Evolutionary conservation across 257 asterid species (phyloP), one percentile per base, ranked within the genome.

Genomic region (Fraxinus excelsior): DNA sequence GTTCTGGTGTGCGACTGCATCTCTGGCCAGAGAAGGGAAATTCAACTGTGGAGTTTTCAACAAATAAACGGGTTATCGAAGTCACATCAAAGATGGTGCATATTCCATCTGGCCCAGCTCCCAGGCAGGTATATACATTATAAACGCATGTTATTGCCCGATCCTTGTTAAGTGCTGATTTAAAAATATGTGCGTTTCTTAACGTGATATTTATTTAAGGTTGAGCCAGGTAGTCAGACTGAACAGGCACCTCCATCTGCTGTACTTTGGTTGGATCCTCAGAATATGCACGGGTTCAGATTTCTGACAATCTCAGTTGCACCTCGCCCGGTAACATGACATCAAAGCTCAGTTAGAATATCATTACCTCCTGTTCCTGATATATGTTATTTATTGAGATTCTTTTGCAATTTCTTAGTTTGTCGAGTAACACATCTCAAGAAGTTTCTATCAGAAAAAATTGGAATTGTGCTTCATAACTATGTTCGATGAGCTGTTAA

Each of bases 191-290:
- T 70, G 31, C 56, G 2, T 31, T 75, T 73, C 73, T 81, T 75
- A 85, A 81, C 76, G 65, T 77, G 75, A 29, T 74, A 71, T 78
- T 75, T 84, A 58, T 85, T 79, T 76, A 82, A 95, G 99, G 84
- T 86, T 83, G 99, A 96, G 85, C 99, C 99, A 74, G 99, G 99
- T 67, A 90, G 97, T 83, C 99, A 93, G 80, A 93, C 98, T 75
- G 98, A 93, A 86, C 99, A 96, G 86, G 92, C 99, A 73, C 93
- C 99, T 82, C 98, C 98, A 80, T 93, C 98, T 74, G 90, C 97
- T 81, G 86, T 91, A 73, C 88, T 96, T 82, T 96, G 98, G 99
- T 85, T 96, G 93, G 88, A 86, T 74, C 94, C 98, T 44, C 80
- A 70, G 79, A 96, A 90, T 79, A 86, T 96, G 94, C 90, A 70